Evolutionary conservation across 2,329 filamentous ascomycete species (phyloP).

Genomic region (Penicillium polonicum): DNA sequence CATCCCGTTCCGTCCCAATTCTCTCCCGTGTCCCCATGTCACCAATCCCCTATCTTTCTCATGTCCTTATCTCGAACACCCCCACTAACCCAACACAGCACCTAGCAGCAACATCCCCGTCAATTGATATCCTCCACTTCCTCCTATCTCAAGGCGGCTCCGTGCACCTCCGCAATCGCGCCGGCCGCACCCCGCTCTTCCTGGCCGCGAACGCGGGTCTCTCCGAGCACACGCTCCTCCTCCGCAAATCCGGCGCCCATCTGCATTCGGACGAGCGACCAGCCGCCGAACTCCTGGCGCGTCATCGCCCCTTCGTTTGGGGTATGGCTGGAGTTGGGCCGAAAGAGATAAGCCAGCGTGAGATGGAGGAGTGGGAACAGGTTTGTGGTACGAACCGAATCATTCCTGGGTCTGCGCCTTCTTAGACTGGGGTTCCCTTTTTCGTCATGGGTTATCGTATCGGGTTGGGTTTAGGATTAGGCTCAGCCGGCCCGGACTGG

Average conservation of each 20-base stretch:
- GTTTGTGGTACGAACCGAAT: conserved; percentile 12
- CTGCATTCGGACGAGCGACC: conserved; percentile 57
- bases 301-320: conserved; percentile 45
- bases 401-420: conserved; percentile 32
- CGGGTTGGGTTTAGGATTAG: neutral
- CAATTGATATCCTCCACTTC: conserved; percentile 55
- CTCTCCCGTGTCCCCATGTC: neutral
- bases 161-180: conserved; percentile 59
- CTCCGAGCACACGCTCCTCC: conserved; percentile 53
- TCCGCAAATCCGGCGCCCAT: conserved; percentile 59
- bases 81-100: conserved; percentile 39
- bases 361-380: conserved; percentile 23
- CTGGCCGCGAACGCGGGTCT: conserved; percentile 58
- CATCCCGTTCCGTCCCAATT: neutral
- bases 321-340: conserved; percentile 43
- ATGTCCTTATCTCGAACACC: neutral
- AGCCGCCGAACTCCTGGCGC: conserved; percentile 52
- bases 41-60: neutral
- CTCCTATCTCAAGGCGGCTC: conserved; percentile 58
- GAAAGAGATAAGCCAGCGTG: conserved; percentile 24
- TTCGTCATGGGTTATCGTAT: no score
- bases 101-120: conserved; percentile 57
- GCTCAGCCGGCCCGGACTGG: neutral
- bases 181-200: conserved; percentile 59
- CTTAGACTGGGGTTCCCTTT: neutral